Evolutionary conservation across 2,329 filamentous ascomycete species (phyloP), one percentile per base, ranked within the genome.

Genomic region (Aspergillus fructus): DNA sequence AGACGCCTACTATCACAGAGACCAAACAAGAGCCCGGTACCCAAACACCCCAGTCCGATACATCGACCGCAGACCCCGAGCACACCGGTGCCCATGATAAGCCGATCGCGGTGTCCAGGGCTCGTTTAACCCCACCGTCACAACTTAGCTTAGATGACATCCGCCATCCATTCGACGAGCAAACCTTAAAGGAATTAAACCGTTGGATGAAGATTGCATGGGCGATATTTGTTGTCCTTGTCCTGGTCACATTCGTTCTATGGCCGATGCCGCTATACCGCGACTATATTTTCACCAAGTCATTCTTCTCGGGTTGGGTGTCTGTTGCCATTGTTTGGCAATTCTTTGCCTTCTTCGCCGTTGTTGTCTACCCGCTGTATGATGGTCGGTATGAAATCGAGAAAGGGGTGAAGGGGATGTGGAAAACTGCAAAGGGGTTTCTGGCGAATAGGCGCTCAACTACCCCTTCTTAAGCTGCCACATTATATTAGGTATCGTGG

Each of bases 181-280:
- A 58, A 5, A 77, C 74, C 0, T 56, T 78, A 1, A 62, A 56
- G 24, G 64, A 75, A 15, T 59, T 79, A 0, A 56, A 68, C 5
- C 65, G 65, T 2, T 78, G 77, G 77, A 69, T 72, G 17, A 69
- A 68, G 4, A 75, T 78, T 53, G 76, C 79, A 0, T 74, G 74
- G 64, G 60, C 70, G 1, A 73, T 75, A 17, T 78, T 76, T 48
- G 63, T 77, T 1, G 66, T 76, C 34, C 72, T 79, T 48, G 72
- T 82, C 1, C 62, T 80, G 7, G 66, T 79, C 9, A 82, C 80
- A 0, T 76, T 80, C 24, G 62, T 83, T 11, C 61, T 74, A 1
- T 82, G 79, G 80, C 80, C 79, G 0, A 70, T 83, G 67, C 79
- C 80, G 21, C 69, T 82, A 5, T 82, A 82, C 60, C 74, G 79